Base-by-base conservation (phyloP, 2,329 filamentous ascomycete genomes). In the Fonsecaea erecta region DNA sequence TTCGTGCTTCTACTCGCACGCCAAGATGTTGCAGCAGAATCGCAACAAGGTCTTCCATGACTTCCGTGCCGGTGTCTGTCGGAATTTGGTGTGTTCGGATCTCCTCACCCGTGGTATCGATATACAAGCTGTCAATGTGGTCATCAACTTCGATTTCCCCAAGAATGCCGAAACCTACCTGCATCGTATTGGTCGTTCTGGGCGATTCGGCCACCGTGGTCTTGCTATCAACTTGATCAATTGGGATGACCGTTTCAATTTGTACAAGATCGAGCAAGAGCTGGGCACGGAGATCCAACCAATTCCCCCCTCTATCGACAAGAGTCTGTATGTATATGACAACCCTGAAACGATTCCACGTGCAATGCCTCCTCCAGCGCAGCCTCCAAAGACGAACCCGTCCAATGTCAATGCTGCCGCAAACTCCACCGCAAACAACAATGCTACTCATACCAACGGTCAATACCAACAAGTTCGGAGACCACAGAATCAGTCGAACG, bases 101-200 rank as follows among this genome's bases (percentile, higher is more conserved):
- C 85, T 99, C 43, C 86, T 99, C 70, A 99, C 95, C 69, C 93
- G 95, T 80, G 95, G 95, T 88, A 99, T 99, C 75, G 95, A 99
- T 81, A 99, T 99, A 71, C 95, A 99, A 80, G 95, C 95, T 60
- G 95, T 99, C 75, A 99, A 99, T 74, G 95, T 99, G 62, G 95
- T 99, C 76, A 99, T 99, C 86, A 99, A 99, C 83, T 99, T 99
- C 75, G 95, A 99, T 75, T 99, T 99, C 78, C 95, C 95, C 61
- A 99, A 99, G 83, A 99, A 99, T 74, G 96, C 95, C 16, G 95
- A 99, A 81, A 99, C 95, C 0, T 99, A 99, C 76, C 88, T 99
- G 64, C 95, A 99, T 81, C 92, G 95, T 72, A 99, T 99, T 76
- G 95, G 95, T 83, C 92, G 95, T 76, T 99, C 95, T 58, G 95